These are phyloP conservation scores for Talaromyces verruculosus DNA, from an alignment of 2,329 filamentous ascomycete species.

Conservation along the genomic window DNA sequence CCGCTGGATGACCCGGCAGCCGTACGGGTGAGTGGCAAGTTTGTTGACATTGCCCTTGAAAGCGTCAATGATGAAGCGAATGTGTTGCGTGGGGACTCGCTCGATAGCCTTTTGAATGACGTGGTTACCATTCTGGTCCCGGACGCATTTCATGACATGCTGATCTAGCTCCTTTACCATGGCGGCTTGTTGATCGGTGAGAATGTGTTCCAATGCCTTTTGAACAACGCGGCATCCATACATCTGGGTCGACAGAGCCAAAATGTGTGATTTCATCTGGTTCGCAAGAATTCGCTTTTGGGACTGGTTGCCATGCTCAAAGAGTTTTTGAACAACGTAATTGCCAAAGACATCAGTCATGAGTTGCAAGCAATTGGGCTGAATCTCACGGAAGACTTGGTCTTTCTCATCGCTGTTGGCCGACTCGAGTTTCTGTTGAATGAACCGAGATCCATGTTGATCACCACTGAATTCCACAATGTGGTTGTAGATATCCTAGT, in stretches of 20 bases:
- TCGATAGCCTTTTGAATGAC: slow-evolving; percentile 94
- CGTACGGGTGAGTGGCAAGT: slow-evolving; percentile 77
- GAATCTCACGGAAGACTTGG: slow-evolving; percentile 81
- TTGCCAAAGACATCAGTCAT: slow-evolving; percentile 98
- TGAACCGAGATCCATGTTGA: slow-evolving; percentile 92
- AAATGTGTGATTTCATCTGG: slow-evolving; percentile 83
- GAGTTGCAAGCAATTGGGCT: slow-evolving; percentile 77
- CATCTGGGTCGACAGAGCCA: slow-evolving; percentile 78
- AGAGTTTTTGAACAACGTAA: slow-evolving; percentile 97
- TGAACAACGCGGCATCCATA: slow-evolving; percentile 96
- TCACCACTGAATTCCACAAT: slow-evolving; percentile 95
- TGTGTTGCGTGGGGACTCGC: slow-evolving; percentile 71
- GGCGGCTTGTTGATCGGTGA: slow-evolving; percentile 85
- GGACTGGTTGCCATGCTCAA: slow-evolving; percentile 89
- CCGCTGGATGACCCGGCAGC: slow-evolving; percentile 88
- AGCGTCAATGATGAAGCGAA: slow-evolving; percentile 80
- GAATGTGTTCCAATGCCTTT: slow-evolving; percentile 87
- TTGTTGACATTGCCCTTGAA: slow-evolving; percentile 72
- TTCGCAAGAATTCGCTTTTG: slow-evolving; percentile 86
- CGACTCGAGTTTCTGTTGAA: slow-evolving; percentile 85
- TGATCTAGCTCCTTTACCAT: slow-evolving; percentile 80
- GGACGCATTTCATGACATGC: slow-evolving; percentile 73
- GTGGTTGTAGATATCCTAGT: slow-evolving; percentile 75
- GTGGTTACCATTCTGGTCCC: slow-evolving; percentile 91
- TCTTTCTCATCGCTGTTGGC: slow-evolving; percentile 97